Conservation (phyloP, 2,329 filamentous ascomycete genomes). For the Diplodia scrobiculata region DNA sequence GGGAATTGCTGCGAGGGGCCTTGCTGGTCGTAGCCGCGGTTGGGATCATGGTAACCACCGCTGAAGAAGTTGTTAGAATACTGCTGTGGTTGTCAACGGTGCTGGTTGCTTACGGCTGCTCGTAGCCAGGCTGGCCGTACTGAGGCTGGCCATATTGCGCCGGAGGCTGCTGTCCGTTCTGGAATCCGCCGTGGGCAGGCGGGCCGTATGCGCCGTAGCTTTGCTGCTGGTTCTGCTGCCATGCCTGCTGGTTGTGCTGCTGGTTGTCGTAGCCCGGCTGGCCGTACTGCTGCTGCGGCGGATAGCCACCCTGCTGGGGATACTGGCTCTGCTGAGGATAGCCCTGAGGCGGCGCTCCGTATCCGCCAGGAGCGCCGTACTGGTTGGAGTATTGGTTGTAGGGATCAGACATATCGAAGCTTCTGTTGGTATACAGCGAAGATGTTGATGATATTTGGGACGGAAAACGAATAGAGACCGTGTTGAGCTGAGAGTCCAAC, state of each 20-base stretch:
- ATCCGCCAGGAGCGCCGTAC: constrained; percentile 41
- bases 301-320: constrained; percentile 33
- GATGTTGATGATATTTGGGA: neutral
- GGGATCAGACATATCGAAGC: constrained; percentile 34
- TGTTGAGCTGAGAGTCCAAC: too few relatives aligned
- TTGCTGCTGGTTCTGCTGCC: constrained; percentile 33
- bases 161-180: constrained; percentile 46
- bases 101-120: neutral
- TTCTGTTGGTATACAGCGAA: neutral
- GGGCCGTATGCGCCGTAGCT: constrained; percentile 50
- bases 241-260: constrained; percentile 19
- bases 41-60: constrained; percentile 22
- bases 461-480: neutral
- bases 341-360: constrained; percentile 29
- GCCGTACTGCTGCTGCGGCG: constrained; percentile 31
- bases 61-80: too few relatives aligned
- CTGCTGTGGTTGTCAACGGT: too few relatives aligned
- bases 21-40: constrained; percentile 14
- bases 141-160: constrained; percentile 21
- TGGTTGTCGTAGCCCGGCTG: constrained; percentile 18
- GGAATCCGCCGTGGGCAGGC: constrained; percentile 53
- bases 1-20: constrained; percentile 34
- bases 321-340: constrained; percentile 30
- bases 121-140: too few relatives aligned
- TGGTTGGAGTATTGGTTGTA: constrained; percentile 38